Percentiles rank a stretch among this genome's conserved stretches.
Conservation (phyloP, 106 monocot genomes). For the Dendrobium catenatum region DNA sequence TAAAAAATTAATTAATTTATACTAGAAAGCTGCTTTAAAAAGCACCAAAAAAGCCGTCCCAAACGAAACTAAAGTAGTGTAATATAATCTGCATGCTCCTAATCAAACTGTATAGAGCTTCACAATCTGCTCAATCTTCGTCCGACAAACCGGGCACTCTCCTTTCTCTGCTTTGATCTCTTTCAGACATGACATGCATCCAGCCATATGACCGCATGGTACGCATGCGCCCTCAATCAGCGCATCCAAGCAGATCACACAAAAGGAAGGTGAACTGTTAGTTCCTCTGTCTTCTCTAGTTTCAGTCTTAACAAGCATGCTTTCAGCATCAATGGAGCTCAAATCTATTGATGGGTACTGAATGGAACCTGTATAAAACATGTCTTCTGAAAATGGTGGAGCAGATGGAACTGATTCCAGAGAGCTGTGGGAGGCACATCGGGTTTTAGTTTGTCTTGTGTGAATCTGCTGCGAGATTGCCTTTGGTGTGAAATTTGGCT, state of each 20-base stretch:
- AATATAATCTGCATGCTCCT: neutral
- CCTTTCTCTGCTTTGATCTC: slow-evolving; percentile 72
- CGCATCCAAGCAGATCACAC: slow-evolving; percentile 85
- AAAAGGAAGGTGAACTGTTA: slow-evolving; percentile 13
- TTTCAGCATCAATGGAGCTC: slow-evolving; percentile 21
- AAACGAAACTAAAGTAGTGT: too few relatives aligned
- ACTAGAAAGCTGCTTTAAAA: too few relatives aligned
- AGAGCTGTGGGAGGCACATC: neutral
- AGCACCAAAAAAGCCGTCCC: too few relatives aligned
- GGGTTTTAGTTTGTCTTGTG: slow-evolving; percentile 20
- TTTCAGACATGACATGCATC: slow-evolving; percentile 82
- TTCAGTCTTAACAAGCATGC: neutral
- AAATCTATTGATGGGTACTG: slow-evolving; percentile 50
- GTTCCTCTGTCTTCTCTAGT: slow-evolving; percentile 2
- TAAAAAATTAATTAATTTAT: too few relatives aligned
- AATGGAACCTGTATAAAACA: slow-evolving; percentile 21
- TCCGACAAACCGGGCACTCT: slow-evolving; percentile 86
- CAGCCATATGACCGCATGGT: slow-evolving; percentile 93
- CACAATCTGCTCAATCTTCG: slow-evolving; percentile 62
- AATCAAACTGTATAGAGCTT: slow-evolving; percentile 68
- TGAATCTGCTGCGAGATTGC: slow-evolving; percentile 16
- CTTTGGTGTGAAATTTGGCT: slow-evolving; percentile 13
- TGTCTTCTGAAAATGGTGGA: slow-evolving; percentile 29
- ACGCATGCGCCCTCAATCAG: slow-evolving; percentile 75
- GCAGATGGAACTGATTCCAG: slow-evolving; percentile 37